Conservation (phyloP, 2,329 filamentous ascomycete species). For the Stachybotrys chlorohalonatus region DNA sequence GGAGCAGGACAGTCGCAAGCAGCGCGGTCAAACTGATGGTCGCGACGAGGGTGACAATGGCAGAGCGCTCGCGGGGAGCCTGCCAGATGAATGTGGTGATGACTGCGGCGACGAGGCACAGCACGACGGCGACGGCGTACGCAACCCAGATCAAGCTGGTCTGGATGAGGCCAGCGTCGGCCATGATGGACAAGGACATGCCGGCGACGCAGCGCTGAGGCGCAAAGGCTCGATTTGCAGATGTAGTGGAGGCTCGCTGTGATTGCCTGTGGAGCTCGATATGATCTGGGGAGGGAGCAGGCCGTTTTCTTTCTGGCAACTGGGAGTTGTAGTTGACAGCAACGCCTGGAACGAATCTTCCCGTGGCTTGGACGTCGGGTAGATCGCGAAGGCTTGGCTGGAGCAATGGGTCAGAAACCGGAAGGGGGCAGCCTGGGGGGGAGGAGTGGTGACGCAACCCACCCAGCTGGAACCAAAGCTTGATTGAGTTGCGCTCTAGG, state of each 20-base stretch:
- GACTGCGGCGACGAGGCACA: constrained; percentile 68
- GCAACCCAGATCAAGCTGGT: constrained; percentile 90
- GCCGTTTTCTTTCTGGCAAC: not conserved
- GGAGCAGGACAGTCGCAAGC: constrained; percentile 82
- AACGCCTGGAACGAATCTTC: not conserved
- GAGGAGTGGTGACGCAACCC: not conserved
- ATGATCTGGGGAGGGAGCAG: not conserved
- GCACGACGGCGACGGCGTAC: constrained; percentile 71
- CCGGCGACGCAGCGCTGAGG: not conserved
- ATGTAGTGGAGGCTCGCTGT: not conserved
- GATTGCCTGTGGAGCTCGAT: not conserved
- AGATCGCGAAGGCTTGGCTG: not conserved
- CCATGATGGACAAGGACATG: constrained; percentile 18
- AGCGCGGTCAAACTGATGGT: constrained; percentile 81
- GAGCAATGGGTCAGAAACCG: not conserved
- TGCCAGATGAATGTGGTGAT: constrained; percentile 92
- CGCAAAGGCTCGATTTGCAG: not conserved
- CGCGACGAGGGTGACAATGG: constrained; percentile 72
- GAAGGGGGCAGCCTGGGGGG: not conserved
- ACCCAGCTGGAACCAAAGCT: not conserved
- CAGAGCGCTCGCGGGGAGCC: constrained; percentile 75
- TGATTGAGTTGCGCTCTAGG: too few relatives aligned
- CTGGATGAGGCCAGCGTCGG: constrained; percentile 58
- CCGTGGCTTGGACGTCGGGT: not conserved
- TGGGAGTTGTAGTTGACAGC: not conserved